Evolutionary conservation across 2,329 filamentous ascomycete genomes (phyloP), one percentile per base, ranked within the genome.

Genomic region (Hymenoscyphus albidus): DNA sequence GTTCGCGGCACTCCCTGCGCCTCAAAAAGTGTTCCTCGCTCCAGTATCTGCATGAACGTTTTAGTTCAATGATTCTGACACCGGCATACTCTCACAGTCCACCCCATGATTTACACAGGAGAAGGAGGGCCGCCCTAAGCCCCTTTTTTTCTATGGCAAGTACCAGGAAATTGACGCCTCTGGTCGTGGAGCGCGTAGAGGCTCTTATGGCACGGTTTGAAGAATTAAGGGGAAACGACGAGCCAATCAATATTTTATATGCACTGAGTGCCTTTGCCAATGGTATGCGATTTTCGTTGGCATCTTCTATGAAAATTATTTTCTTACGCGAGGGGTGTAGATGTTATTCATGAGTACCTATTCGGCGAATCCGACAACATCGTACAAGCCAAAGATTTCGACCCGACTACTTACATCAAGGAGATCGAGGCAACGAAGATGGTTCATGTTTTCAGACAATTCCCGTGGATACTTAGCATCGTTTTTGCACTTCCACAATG

Each of bases 211-310:
- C 48, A 22, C 64, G 64, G 56, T 64, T 69, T 42, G 64, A 66
- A 31, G 66, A 61, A n/a, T 62, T 62, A 18, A 64, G 35, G 54
- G 60, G 61, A 3, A 64, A 58, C 10, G 58, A 61, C 3, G 6
- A 65, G 42, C 59, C 66, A 13, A 63, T 64, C 1, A 68, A 70
- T 62, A 32, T 69, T 6, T 61, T 58, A 7, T 63, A 70, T 62
- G 69, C 66, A 39, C 65, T 57, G 27, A 35, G 31, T 32, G 55
- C 55, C 32, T 57, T 57, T 57, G 13, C 55, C 22, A 57, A 57
- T 57, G 55, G 55, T 38, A 57, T 35, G 55, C 7, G 35, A n/a
- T 35, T n/a, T 56, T 22, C 35, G 35, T 35, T 56, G 22, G 12
- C 18, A 5, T 31, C 12, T 35, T 7, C 9, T 16, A 3, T 2